Percentiles rank a stretch among this genome's conserved stretches.
phyloP scores from a whole-genome alignment of 805 yeast species.

The Saccharomycopsis fibuligera region DNA sequence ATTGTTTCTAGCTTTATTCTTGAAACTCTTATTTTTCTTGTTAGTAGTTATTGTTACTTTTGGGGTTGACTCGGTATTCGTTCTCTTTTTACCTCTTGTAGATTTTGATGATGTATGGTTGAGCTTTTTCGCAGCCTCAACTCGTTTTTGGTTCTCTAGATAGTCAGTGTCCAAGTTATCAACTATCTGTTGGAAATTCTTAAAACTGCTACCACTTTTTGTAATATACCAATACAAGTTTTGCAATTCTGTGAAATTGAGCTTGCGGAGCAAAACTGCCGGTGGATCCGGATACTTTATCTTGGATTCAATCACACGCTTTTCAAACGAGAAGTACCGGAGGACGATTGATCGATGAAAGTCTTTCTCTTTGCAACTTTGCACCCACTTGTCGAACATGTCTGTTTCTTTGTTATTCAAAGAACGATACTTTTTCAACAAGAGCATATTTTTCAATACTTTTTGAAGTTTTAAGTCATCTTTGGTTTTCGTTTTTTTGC shows the following conservation, averaged over 20 bases:
- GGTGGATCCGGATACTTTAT: conserved; percentile 5
- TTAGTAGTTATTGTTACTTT: no score
- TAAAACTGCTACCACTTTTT: background rate
- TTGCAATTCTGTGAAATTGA: background rate
- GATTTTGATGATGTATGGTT: no score
- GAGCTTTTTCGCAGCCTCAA: no score
- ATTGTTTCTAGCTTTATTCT: no score
- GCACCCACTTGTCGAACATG: background rate
- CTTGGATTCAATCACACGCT: background rate
- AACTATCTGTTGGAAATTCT: background rate
- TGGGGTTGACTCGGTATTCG: no score
- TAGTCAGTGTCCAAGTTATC: background rate
- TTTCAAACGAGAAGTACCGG: conserved; percentile 1
- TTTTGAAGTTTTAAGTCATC: background rate
- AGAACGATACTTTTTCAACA: background rate
- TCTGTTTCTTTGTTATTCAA: background rate
- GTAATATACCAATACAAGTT: background rate
- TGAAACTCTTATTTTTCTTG: no score
- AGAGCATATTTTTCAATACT: background rate
- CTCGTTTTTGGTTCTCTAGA: background rate
- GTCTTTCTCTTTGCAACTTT: conserved; percentile 4
- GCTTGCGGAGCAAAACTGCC: background rate
- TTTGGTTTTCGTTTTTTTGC: background rate
- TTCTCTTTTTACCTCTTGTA: no score
- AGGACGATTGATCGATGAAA: conserved; percentile 3